These are phyloP conservation scores for Herpetomonas tarakana DNA, from an alignment of 208 protist species.

Conservation along the genomic window DNA sequence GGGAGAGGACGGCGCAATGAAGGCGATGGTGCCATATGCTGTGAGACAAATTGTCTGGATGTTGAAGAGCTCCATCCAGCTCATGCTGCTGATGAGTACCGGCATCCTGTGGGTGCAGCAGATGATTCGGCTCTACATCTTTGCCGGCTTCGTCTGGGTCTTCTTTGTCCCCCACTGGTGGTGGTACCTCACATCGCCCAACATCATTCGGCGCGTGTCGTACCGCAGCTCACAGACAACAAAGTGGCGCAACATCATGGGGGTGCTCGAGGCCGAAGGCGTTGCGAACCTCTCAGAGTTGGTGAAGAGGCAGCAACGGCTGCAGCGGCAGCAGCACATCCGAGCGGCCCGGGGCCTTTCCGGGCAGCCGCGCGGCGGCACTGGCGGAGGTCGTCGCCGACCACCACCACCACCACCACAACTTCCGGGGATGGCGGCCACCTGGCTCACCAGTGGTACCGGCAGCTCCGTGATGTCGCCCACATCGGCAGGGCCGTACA, in stretches of 20 bases:
- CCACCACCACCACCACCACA: not conserved
- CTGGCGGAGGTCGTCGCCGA: not conserved
- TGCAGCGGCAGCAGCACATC: constrained; percentile 1
- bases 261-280: constrained; percentile 45
- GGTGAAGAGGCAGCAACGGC: constrained; percentile 9
- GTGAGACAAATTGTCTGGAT: constrained; percentile 59
- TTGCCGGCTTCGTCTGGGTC: constrained; percentile 20
- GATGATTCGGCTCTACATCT: constrained; percentile 51
- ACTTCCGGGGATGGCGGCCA: not conserved
- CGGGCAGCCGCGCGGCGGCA: constrained; percentile 1
- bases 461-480: not conserved
- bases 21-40: constrained; percentile 37
- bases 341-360: not conserved
- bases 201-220: constrained; percentile 58
- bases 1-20: too few relatives aligned
- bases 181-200: constrained; percentile 70
- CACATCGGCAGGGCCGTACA: not conserved
- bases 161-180: constrained; percentile 54
- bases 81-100: constrained; percentile 47
- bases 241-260: constrained; percentile 36
- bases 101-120: constrained; percentile 52
- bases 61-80: constrained; percentile 37
- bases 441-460: not conserved
- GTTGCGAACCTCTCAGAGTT: constrained; percentile 17
- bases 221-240: constrained; percentile 53